Percentiles rank a stretch among this genome's conserved stretches.
Evolutionary conservation across 2,329 filamentous ascomycete genomes (phyloP).

Genomic region (Trichoderma hamatum): DNA sequence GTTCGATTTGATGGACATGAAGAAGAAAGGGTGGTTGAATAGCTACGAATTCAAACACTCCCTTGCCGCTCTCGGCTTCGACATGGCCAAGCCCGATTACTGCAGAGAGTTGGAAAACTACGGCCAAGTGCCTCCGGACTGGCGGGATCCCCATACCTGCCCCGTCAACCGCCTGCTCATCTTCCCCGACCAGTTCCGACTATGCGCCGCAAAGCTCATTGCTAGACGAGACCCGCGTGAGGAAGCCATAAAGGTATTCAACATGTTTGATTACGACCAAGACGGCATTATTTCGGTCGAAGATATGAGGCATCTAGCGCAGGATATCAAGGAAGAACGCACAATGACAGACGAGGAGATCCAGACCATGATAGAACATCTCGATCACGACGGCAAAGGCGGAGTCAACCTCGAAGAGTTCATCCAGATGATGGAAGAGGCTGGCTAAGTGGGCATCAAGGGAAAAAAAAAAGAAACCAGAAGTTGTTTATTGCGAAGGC

Average conservation of each 20-base stretch:
- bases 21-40: slow-evolving; percentile 91
- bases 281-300: slow-evolving; percentile 90
- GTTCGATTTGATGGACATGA: slow-evolving; percentile 95
- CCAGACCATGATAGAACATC: slow-evolving; percentile 95
- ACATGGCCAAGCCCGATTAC: slow-evolving; percentile 83
- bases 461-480: neutral
- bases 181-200: slow-evolving; percentile 60
- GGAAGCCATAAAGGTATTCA: slow-evolving; percentile 88
- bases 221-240: slow-evolving; percentile 82
- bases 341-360: slow-evolving; percentile 92
- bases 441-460: slow-evolving; percentile 28
- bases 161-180: slow-evolving; percentile 51
- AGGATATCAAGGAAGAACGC: slow-evolving; percentile 79
- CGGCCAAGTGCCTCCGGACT: slow-evolving; percentile 70
- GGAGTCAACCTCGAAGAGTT: slow-evolving; percentile 73
- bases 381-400: slow-evolving; percentile 91
- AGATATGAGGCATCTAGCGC: slow-evolving; percentile 82
- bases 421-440: slow-evolving; percentile 62
- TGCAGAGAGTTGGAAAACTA: slow-evolving; percentile 79
- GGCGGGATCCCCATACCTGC: slow-evolving; percentile 49
- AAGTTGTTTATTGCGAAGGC: neutral
- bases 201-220: slow-evolving; percentile 81
- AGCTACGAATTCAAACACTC: slow-evolving; percentile 98
- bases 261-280: slow-evolving; percentile 88
- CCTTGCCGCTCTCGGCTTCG: slow-evolving; percentile 92